A percentile compares a stretch with the other conserved stretches of the same genome.
Conservation (phyloP, 108 stramenopile genomes). For the Nannochloropsis gaditana region DNA sequence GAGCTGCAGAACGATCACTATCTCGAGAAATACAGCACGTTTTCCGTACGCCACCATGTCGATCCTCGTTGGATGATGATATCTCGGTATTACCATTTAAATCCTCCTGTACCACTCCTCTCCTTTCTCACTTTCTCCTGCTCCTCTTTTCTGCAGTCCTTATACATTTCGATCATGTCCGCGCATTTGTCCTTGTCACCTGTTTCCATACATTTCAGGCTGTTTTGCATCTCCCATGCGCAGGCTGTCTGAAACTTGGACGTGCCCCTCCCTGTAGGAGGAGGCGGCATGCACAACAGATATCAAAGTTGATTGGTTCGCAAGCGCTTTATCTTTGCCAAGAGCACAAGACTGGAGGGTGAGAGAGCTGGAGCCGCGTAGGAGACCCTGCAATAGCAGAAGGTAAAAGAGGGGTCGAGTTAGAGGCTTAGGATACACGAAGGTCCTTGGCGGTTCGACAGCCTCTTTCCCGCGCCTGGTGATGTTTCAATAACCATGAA, state of each 20-base stretch:
- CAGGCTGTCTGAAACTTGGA: slow-evolving; percentile 19
- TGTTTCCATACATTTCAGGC: slow-evolving; percentile 17
- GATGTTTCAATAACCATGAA: too few species aligned
- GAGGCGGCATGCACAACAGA: background rate
- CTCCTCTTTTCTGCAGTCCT: slow-evolving; percentile 17
- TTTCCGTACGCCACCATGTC: background rate
- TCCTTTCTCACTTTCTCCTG: background rate
- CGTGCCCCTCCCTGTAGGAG: slow-evolving; percentile 3
- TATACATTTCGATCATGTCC: slow-evolving; percentile 9
- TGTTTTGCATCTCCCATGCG: slow-evolving; percentile 9
- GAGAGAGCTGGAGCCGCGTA: too few species aligned
- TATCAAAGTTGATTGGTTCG: too few species aligned
- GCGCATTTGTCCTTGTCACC: background rate
- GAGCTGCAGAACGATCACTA: background rate
- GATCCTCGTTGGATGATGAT: background rate
- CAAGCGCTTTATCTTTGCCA: too few species aligned
- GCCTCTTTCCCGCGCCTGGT: too few species aligned
- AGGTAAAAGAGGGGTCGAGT: too few species aligned
- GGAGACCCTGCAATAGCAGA: too few species aligned
- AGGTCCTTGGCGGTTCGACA: too few species aligned
- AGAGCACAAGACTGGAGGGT: too few species aligned
- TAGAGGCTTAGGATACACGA: too few species aligned
- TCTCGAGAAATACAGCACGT: background rate
- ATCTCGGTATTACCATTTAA: slow-evolving; percentile 1
- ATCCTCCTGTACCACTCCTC: background rate